Evolutionary conservation across 495 filamentous ascomycete genomes (phyloP), one percentile per base, ranked within the genome.

Genomic region (Hypoxylon perforatum): DNA sequence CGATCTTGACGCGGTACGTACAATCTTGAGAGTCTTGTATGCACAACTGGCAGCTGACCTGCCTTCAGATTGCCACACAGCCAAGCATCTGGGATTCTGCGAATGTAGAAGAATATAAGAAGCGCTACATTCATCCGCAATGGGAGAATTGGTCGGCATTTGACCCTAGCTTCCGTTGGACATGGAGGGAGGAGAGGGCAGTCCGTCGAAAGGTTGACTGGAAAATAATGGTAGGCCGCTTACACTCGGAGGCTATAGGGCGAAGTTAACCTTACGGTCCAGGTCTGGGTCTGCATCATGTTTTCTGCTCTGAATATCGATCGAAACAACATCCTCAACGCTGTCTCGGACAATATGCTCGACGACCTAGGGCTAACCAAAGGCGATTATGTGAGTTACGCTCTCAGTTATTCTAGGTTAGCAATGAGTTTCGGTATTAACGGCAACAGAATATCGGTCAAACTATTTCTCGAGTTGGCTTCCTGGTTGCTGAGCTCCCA

Each of bases 401-500:
- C 41, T 54, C 15, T 14, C 41, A 11, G 21, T 10, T 1, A 41
- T 39, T 17, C 22, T 15, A 15, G 3, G 10, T 14, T n/a, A 14
- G 7, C 10, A 21, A 30, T 11, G 25, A 18, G 30, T 17, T 30
- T 18, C 12, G 17, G 8, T 53, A 15, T 21, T 66, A 28, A 66
- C 19, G 11, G 17, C 8, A 8, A 15, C 91, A 92, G 78, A 93
- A 94, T 65, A 85, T 86, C 17, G 90, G 89, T 0, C 88, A 91
- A 73, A 91, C 89, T 0, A 89, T 94, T 28, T 91, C 90, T 74
- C 85, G 83, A 55, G 56, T 91, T 11, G 80, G 77, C 12, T 93
- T 93, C 72, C 76, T 93, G 8, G 82, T 82, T n/a, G 86, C 91
- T 0, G 90, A 93, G 68, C 78, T 93, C 7, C 90, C 90, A 1